Evolutionary conservation across 805 yeast genomes (phyloP).

Genomic region (Ogataea ramenticola): DNA sequence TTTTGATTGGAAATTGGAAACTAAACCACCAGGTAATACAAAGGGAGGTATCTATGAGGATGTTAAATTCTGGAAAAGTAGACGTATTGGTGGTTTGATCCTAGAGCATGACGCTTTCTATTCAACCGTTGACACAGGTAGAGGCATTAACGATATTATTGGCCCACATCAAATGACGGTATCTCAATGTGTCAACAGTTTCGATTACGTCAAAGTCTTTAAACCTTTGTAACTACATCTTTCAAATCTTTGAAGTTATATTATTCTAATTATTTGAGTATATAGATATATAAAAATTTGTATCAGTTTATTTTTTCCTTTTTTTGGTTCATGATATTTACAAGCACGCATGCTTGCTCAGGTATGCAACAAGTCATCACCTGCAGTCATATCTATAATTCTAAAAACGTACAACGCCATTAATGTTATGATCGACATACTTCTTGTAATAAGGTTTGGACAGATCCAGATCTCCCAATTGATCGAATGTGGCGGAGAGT

Average conservation of each 20-base stretch:
- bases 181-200: slow-evolving; percentile 69
- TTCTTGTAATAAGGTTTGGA: no score
- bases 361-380: no score
- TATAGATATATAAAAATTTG: no score
- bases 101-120: slow-evolving; percentile 79
- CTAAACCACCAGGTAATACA: slow-evolving; percentile 35
- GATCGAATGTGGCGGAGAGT: no score
- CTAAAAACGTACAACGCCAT: neutral
- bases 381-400: no score
- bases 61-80: slow-evolving; percentile 42
- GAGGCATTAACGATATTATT: slow-evolving; percentile 47
- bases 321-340: no score
- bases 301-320: no score
- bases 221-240: neutral
- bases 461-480: neutral
- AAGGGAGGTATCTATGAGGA: slow-evolving; percentile 49
- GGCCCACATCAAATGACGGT: slow-evolving; percentile 65
- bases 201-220: slow-evolving; percentile 42
- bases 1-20: slow-evolving; percentile 77
- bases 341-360: no score
- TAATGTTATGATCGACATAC: neutral
- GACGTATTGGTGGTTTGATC: slow-evolving; percentile 51
- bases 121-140: slow-evolving; percentile 63
- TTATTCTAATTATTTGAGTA: no score
- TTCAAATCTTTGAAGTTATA: no score